Conservation (phyloP, 352 stramenopile genomes). For the Phytophthora quininea region DNA sequence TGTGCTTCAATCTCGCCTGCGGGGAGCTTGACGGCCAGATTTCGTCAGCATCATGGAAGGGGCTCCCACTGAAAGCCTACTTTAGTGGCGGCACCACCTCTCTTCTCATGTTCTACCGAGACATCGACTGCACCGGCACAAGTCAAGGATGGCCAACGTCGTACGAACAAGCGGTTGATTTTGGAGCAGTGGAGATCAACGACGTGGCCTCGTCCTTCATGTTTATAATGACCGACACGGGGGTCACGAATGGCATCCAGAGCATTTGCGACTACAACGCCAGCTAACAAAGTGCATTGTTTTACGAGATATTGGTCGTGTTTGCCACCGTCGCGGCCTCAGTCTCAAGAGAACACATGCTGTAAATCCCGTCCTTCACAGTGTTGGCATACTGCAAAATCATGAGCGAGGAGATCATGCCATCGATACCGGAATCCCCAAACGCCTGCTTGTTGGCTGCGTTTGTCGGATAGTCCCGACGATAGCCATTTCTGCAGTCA, state of each 20-base stretch:
- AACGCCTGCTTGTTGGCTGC: too few relatives aligned
- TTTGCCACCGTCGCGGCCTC: too few relatives aligned
- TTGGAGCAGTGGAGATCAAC: slow-evolving; percentile 1
- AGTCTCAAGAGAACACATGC: too few relatives aligned
- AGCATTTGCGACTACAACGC: too few relatives aligned
- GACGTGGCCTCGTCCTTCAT: slow-evolving; percentile 6
- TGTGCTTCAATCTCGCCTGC: slow-evolving; percentile 1
- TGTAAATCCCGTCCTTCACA: too few relatives aligned
- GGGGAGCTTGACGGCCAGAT: not conserved
- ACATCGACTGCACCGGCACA: not conserved
- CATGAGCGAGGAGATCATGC: too few relatives aligned
- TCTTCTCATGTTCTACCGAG: slow-evolving; percentile 1
- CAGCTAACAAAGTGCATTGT: not conserved
- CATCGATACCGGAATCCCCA: too few relatives aligned
- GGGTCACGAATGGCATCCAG: not conserved
- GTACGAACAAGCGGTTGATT: not conserved
- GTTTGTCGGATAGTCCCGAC: too few relatives aligned
- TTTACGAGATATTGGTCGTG: too few relatives aligned
- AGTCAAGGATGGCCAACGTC: slow-evolving; percentile 2
- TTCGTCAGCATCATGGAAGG: not conserved
- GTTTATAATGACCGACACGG: slow-evolving; percentile 1
- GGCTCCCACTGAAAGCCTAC: not conserved
- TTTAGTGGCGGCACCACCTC: not conserved
- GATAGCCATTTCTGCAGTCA: too few relatives aligned
- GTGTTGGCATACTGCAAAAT: too few relatives aligned